Evolutionary conservation across 2,329 filamentous ascomycete species (phyloP), one percentile per base, ranked within the genome.

Genomic region (Colletotrichum magnum): DNA sequence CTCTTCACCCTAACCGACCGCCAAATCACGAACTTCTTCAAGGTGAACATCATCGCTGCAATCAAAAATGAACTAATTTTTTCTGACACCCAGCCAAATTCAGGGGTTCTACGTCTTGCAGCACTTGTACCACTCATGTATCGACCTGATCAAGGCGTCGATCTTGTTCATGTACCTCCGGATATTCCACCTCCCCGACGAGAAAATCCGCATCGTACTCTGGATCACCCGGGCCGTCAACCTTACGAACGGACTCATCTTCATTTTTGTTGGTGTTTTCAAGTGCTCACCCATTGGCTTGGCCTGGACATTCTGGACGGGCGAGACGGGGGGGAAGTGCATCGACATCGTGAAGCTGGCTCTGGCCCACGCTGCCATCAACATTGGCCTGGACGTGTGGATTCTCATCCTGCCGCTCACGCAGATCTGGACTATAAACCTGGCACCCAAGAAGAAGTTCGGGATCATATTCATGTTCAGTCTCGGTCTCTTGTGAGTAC

Each of bases 131-230:
- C 56, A 69, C 51, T n/a, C 39, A 7, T 66, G 66, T 18, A 66
- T 69, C 21, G 66, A 69, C 26, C 6, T 69, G 32, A 53, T 69
- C 36, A 69, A 69, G 43, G 66, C 36, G 5, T 69, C 66, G 6
- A 69, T 69, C 3, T 51, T 69, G n/a, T 69, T 69, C 43, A 61
- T 66, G 66, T 69, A 66, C 21, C 66, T 69, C 6, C 62, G 66
- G 5, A 69, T 69, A 0, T 69, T 69, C 26, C 66, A 69, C 5
- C 45, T 69, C 4, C 66, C 66, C 4, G 66, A 58, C 21, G 66
- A 69, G 26, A 69, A 66, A 43, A 58, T 69, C 12, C 63, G 56
- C 24, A 47, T 60, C 5, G 56, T 48, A n/a, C 26, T 69, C 0
- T 69, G 66, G 66, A 16, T 6, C 1, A 66, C 66, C 0, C 28